Base-by-base conservation (phyloP, 2,329 filamentous ascomycete species). In the Lomentospora prolificans region DNA sequence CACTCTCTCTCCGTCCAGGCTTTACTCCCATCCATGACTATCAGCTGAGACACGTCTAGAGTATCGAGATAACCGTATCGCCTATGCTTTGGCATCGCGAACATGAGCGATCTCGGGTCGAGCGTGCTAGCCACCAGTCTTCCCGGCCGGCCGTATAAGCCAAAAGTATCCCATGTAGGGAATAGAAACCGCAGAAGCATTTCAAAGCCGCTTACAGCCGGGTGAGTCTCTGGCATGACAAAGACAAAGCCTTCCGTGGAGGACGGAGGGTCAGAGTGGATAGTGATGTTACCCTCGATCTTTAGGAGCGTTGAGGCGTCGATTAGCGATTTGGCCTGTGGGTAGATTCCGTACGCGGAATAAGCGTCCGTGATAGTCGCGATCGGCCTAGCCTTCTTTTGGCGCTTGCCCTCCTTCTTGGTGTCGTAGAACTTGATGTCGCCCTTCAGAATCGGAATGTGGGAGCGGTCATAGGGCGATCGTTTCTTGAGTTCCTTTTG, bases 351-450 rank as follows among this genome's bases (percentile, higher is more conserved):
- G 67, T 96, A 97, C 14, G 90, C 91, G 1, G 91, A 89, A 70
- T 89, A 97, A 9, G 90, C 90, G 60, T 96, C 86, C 17, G 83
- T 89, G 60, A 99, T 89, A 3, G 92, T 91, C 2, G 94, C 94
- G 62, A 99, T 95, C 0, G 94, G 94, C 55, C 80, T 80, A 7
- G 84, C 82, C 74, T 96, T 97, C 73, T 96, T 97, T 61, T 87
- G 92, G 70, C 95, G 90, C 70, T 95, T 90, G 46, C 78, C 78
- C 19, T 83, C 79, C 59, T 77, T 80, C 63, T 81, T 82, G 4
- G 86, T 85, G 61, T 96, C 91, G 71, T 95, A 99, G 68, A 99
- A 97, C 64, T 90, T 95, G 72, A 99, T 90, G 63, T 90, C 84
- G 24, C 94, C 94, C 65, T 89, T 95, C 28, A 95, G 75, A 1